Evolutionary conservation across 306 rosid species (phyloP).

Genomic region (Quercus rubra): DNA sequence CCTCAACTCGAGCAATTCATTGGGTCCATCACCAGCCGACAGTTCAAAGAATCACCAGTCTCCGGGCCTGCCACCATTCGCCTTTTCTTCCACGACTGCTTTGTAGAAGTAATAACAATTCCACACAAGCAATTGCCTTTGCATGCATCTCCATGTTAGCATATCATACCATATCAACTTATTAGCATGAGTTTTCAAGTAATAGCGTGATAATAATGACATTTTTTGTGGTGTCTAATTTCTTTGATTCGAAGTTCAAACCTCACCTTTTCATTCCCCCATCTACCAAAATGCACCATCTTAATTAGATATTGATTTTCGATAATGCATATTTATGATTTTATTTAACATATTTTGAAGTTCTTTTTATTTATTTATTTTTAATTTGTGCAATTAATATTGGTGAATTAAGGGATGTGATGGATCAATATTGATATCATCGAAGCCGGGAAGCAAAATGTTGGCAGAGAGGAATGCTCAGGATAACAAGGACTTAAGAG

Average conservation of each 20-base stretch:
- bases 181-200: too few relatives aligned
- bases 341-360: neutral
- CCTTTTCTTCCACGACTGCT: slow-evolving; percentile 93
- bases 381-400: neutral
- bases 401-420: slow-evolving; percentile 73
- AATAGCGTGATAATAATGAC: too few relatives aligned
- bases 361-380: neutral
- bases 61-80: slow-evolving; percentile 91
- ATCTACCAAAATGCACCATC: too few relatives aligned
- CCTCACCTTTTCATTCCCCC: too few relatives aligned
- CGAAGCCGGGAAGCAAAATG: slow-evolving; percentile 51
- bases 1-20: slow-evolving; percentile 72
- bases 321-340: neutral
- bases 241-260: too few relatives aligned
- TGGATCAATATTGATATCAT: slow-evolving; percentile 63
- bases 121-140: slow-evolving; percentile 1
- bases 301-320: neutral
- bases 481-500: slow-evolving; percentile 65
- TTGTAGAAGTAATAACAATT: slow-evolving; percentile 65
- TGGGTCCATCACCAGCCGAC: slow-evolving; percentile 66
- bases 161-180: too few relatives aligned
- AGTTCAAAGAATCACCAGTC: slow-evolving; percentile 76
- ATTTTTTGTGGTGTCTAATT: too few relatives aligned
- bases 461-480: slow-evolving; percentile 78
- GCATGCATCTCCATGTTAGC: slow-evolving; percentile 19